Evolutionary conservation across 805 yeast species (phyloP), one percentile per base, ranked within the genome.

Genomic region (Myxozyma geophila): DNA sequence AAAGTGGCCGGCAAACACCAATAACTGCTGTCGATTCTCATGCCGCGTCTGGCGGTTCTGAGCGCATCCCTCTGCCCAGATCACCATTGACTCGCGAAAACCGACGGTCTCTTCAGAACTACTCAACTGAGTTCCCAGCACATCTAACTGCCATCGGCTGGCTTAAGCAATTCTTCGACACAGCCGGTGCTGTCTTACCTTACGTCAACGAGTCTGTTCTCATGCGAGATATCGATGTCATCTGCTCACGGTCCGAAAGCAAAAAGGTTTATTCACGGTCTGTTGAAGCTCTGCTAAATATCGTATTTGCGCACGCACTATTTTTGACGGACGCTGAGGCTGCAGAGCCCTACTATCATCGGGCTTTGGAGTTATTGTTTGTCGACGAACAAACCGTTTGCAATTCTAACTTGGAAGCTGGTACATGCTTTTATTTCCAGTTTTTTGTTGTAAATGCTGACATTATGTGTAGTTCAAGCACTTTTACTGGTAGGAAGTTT

Each of bases 231-330:
- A 28, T 48, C 36, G 51, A 13, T 23, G 13, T 36, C 13, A 3
- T n/a, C 23, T 28, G 9, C 36, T 21, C 33, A 9, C n/a, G 35
- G n/a, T 7, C 36, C 12, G 36, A 48, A 9, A 8, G n/a, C 36
- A 13, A 23, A 3, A 48, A 48, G 13, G 8, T 2, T 9, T 28
- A 17, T 5, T 21, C 51, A 8, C 33, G 51, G 2, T 48, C 51
- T 13, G 13, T 28, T 8, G 51, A 48, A 13, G 51, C 51, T 2
- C 10, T 48, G 4, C 36, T 48, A 2, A 48, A 48, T 12, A 48
- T 48, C 28, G 51, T 48, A n/a, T 48, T 23, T n/a, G 51, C 51
- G 6, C 51, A 48, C 10, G 51, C 51, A 23, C 13, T 48, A 35
- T 19, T 13, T 8, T 5, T 23, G 13, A 23, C 37, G 2, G 51